These are phyloP conservation scores for Arthroderma sp. DNA, from an alignment of 2,329 filamentous ascomycete genomes.

Conservation along the genomic window DNA sequence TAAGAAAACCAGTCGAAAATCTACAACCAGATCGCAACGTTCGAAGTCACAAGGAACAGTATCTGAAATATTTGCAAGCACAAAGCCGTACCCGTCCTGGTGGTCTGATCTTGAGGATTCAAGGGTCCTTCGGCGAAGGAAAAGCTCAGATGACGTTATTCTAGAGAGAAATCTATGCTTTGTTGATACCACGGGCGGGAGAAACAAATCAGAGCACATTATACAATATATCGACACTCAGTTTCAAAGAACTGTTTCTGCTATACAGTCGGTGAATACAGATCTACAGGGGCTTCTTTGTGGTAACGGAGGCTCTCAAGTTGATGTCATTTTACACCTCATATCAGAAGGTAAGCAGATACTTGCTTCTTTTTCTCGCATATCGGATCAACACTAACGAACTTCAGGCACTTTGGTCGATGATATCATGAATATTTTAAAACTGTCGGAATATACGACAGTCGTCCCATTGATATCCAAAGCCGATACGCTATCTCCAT, in stretches of 20 bases:
- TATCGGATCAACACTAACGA: constrained; percentile 5
- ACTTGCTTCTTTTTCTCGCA: neutral
- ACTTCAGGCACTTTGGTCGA: constrained; percentile 41
- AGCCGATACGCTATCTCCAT: constrained; percentile 52
- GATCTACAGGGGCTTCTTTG: constrained; percentile 68
- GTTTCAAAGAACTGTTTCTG: constrained; percentile 49
- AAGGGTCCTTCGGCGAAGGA: constrained; percentile 46
- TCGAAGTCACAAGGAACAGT: constrained; percentile 26
- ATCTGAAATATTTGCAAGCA: constrained; percentile 64
- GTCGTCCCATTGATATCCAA: constrained; percentile 72
- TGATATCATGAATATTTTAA: constrained; percentile 60
- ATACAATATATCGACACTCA: constrained; percentile 61
- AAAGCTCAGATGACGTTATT: constrained; percentile 61
- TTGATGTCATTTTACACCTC: constrained; percentile 77
- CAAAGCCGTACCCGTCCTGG: constrained; percentile 77
- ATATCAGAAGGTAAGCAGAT: constrained; percentile 51
- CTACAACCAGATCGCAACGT: constrained; percentile 9
- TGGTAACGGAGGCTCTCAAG: constrained; percentile 67
- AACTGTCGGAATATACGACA: constrained; percentile 62
- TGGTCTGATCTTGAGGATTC: constrained; percentile 67
- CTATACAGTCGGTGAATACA: constrained; percentile 51
- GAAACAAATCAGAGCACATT: constrained; percentile 46
- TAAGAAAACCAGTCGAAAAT: constrained; percentile 3
- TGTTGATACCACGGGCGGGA: constrained; percentile 60
- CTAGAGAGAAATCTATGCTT: constrained; percentile 90